These are phyloP conservation scores for Oryza glaberrima DNA, from an alignment of 176 grass and related monocot species.

Conservation along the genomic window DNA sequence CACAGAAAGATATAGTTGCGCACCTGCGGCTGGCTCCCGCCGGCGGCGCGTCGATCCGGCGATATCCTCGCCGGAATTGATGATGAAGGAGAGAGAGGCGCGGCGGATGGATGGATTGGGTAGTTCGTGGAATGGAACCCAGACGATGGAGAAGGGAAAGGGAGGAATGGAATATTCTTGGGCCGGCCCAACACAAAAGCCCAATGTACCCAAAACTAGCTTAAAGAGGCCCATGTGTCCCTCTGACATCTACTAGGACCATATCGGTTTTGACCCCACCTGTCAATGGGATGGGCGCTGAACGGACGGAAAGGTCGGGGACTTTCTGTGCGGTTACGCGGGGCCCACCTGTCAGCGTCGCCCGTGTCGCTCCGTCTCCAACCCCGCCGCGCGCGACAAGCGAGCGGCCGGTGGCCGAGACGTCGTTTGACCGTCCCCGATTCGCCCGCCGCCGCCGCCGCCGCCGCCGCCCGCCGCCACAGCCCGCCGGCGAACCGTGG, in stretches of 20 bases:
- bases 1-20: background rate
- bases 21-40: background rate
- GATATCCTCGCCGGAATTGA: background rate
- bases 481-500: background rate
- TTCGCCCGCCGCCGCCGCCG: constrained; percentile 11
- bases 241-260: no score
- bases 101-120: background rate
- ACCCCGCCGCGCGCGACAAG: background rate
- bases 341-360: constrained; percentile 27
- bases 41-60: constrained; percentile 17
- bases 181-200: constrained; percentile 16
- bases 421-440: background rate
- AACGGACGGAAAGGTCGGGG: background rate
- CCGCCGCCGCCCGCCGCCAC: background rate
- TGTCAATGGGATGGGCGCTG: background rate
- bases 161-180: background rate
- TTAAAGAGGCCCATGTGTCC: no score
- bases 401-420: constrained; percentile 18
- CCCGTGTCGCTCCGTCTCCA: background rate
- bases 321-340: background rate
- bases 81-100: background rate
- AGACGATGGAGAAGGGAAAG: background rate
- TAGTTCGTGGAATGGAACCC: background rate
- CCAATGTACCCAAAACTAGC: background rate
- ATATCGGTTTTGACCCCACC: no score